Evolutionary conservation across 805 yeast species (phyloP), one percentile per base, ranked within the genome.

Genomic region (Suhomyces xylopsoci): DNA sequence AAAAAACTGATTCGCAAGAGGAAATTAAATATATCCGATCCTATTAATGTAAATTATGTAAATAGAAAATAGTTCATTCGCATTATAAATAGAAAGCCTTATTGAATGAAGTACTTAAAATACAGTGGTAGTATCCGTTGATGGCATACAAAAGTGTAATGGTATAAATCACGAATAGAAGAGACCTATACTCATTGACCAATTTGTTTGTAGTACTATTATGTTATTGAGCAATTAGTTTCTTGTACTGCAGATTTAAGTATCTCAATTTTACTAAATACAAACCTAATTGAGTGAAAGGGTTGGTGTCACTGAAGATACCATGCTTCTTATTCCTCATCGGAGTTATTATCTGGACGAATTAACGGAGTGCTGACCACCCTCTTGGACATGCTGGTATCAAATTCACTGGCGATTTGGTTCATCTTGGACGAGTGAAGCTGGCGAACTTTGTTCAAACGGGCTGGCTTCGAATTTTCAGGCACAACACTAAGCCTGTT

Each of bases 321-420:
- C 10, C 25, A 7, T 5, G 36, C 10, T 9, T n/a, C 5, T 30
- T 36, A 38, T 19, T 38, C 42, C n/a, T 38, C 24, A 24, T 38
- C 42, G 7, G 42, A 38, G 10, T 38, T 38, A 12, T 38, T 38
- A 17, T 38, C 42, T 7, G 12, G 24, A 17, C 42, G 42, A 5
- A 20, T 20, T 12, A 48, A 50, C 15, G 70, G 70, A 1, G 71
- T 62, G 54, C 73, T 69, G 9, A 63, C 63, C 1, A 68, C 58
- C 52, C 74, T 59, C 48, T 67, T 69, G 34, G 24, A 45, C 14
- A 43, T 44, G 15, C 19, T 25, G n/a, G 42, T 38, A 38, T 38
- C 42, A 12, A 19, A 22, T 5, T 9, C 25, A 28, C 12, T 19
- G 22, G 41, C 38, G 1, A 62, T 55, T 26, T 51, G 63, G 41